Conservation (phyloP, 257 asterid species). For the Ilex aquifolium region DNA sequence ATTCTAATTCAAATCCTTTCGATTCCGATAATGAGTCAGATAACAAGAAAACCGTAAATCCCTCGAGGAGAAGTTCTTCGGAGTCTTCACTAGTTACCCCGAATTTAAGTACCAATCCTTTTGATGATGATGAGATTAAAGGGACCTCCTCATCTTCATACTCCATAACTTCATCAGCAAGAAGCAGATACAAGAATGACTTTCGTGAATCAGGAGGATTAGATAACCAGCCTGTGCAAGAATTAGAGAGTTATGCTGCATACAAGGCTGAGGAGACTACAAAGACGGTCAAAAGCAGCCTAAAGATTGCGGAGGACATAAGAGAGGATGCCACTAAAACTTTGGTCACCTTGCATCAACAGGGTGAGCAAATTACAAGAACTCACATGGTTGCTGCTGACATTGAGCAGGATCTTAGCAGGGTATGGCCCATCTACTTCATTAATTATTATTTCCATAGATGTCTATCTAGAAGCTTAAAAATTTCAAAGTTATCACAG, state of each 20-base stretch:
- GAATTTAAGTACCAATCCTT: constrained; percentile 47
- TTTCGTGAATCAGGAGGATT: constrained; percentile 70
- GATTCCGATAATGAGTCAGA: constrained; percentile 67
- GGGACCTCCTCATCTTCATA: constrained; percentile 35
- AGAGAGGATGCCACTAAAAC: constrained; percentile 88
- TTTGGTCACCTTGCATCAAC: constrained; percentile 77
- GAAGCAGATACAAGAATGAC: constrained; percentile 59
- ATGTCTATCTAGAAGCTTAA: not conserved
- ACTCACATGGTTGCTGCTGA: constrained; percentile 85
- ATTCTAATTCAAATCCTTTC: constrained; percentile 55
- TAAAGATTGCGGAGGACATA: constrained; percentile 89
- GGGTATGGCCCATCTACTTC: constrained; percentile 48
- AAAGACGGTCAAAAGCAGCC: constrained; percentile 53
- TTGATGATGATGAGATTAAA: constrained; percentile 50
- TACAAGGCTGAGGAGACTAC: constrained; percentile 87
- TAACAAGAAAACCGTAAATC: constrained; percentile 36
- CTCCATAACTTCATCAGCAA: constrained; percentile 33
- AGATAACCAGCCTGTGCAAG: constrained; percentile 67
- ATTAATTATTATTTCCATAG: not conserved
- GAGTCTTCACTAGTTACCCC: constrained; percentile 41
- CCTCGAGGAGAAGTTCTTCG: constrained; percentile 50
- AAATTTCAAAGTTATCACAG: not conserved
- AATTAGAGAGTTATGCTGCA: constrained; percentile 67
- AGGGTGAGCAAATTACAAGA: constrained; percentile 88
- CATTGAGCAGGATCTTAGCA: constrained; percentile 82